Evolutionary conservation across 129 eudicot species (phyloP).

Genomic region (Artemisia argyi): DNA sequence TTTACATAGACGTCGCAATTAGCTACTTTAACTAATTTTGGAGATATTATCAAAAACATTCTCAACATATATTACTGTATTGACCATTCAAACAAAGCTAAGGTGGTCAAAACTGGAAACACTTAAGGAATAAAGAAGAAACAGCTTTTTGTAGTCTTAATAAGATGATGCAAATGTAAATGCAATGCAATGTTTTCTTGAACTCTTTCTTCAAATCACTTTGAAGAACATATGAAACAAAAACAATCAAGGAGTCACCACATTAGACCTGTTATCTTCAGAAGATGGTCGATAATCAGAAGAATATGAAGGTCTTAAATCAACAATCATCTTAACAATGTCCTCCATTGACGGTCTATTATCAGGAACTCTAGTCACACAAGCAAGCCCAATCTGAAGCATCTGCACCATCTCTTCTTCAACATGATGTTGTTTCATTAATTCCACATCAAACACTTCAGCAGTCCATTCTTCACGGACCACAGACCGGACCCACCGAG

Average conservation of each 20-base stretch:
- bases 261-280: conserved; percentile 73
- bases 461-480: conserved; percentile 97
- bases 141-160: conserved; percentile 1
- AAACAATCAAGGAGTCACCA: conserved; percentile 55
- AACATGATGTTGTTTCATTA: conserved; percentile 53
- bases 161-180: conserved; percentile 14
- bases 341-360: conserved; percentile 73
- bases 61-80: no score
- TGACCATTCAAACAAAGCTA: no score
- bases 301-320: conserved; percentile 52
- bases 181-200: conserved; percentile 17
- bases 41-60: no score
- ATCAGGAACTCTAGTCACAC: conserved; percentile 67
- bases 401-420: conserved; percentile 96
- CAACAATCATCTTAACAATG: conserved; percentile 71
- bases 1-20: no score
- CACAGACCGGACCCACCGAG: conserved; percentile 92
- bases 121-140: no score
- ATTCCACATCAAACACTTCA: conserved; percentile 80
- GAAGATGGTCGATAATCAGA: conserved; percentile 59
- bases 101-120: no score
- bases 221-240: not conserved
- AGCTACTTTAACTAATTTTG: no score
- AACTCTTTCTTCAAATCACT: not conserved
- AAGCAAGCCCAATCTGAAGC: conserved; percentile 84